Evolutionary conservation across 805 yeast genomes (phyloP).

Genomic region (Ogataea saltuana): DNA sequence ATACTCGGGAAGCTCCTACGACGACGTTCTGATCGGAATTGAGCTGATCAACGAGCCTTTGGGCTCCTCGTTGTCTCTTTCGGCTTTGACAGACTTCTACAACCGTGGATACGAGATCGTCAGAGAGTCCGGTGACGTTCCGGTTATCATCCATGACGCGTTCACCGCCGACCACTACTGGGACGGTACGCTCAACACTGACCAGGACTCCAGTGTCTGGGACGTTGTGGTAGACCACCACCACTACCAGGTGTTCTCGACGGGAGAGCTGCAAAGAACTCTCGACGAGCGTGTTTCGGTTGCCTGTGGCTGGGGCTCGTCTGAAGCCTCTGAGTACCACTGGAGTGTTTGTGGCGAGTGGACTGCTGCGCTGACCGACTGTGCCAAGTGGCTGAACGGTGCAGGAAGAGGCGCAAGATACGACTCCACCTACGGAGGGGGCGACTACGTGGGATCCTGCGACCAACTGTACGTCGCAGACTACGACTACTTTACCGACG

Average conservation of each 20-base stretch:
- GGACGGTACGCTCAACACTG: constrained; percentile 53
- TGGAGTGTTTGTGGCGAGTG: constrained; percentile 87
- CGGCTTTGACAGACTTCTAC: constrained; percentile 59
- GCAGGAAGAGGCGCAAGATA: constrained; percentile 80
- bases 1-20: constrained; percentile 61
- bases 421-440: constrained; percentile 54
- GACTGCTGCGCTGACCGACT: constrained; percentile 90
- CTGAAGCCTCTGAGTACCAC: constrained; percentile 52
- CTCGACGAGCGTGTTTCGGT: constrained; percentile 66
- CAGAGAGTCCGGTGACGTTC: constrained; percentile 48
- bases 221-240: constrained; percentile 85
- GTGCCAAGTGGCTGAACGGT: constrained; percentile 88
- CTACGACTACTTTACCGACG: constrained; percentile 54
- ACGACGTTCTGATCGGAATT: constrained; percentile 78
- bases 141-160: constrained; percentile 76
- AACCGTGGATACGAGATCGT: constrained; percentile 61
- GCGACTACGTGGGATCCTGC: constrained; percentile 62
- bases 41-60: constrained; percentile 90
- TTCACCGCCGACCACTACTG: constrained; percentile 60
- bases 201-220: constrained; percentile 39
- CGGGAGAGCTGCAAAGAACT: constrained; percentile 55
- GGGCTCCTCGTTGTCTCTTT: constrained; percentile 65
- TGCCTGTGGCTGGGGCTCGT: constrained; percentile 46
- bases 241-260: constrained; percentile 82
- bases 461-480: constrained; percentile 45